Evolutionary conservation across 768 basidiomycete species (phyloP).

Genomic region (Lactarius vividus): DNA sequence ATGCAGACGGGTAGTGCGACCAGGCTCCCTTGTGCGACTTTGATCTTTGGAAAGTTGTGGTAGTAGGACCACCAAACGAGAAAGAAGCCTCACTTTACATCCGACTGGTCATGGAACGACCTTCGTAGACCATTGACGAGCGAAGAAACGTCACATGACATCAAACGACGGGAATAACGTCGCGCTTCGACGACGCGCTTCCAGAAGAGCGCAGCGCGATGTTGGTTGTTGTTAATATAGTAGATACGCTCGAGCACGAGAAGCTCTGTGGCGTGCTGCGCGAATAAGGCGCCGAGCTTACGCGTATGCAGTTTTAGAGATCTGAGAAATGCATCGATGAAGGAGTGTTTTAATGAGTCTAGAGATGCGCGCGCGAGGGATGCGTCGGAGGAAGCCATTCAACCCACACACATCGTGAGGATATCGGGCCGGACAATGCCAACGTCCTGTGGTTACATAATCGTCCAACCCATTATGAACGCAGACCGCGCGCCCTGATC

Average conservation of each 20-base stretch:
- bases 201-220: conserved; percentile 69
- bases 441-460: neutral
- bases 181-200: conserved; percentile 59
- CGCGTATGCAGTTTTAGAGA: conserved; percentile 55
- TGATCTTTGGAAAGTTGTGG: conserved; percentile 36
- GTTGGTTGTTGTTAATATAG: conserved; percentile 82
- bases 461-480: too few species aligned
- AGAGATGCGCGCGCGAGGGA: conserved; percentile 26
- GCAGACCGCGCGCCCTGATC: neutral
- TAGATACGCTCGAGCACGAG: conserved; percentile 63
- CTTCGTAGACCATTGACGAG: conserved; percentile 40
- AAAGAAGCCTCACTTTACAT: conserved; percentile 37
- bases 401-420: neutral
- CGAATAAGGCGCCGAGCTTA: conserved; percentile 45
- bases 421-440: neutral
- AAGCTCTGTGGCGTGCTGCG: conserved; percentile 48
- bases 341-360: conserved; percentile 32
- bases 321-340: conserved; percentile 59
- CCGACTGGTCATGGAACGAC: conserved; percentile 47
- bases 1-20: conserved; percentile 53
- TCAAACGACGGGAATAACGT: conserved; percentile 43
- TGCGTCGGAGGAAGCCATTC: conserved; percentile 29
- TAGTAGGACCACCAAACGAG: neutral
- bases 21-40: conserved; percentile 60
- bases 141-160: conserved; percentile 30